Evolutionary conservation across 129 eudicot species (phyloP).

Genomic region (Escallonia herrerae): DNA sequence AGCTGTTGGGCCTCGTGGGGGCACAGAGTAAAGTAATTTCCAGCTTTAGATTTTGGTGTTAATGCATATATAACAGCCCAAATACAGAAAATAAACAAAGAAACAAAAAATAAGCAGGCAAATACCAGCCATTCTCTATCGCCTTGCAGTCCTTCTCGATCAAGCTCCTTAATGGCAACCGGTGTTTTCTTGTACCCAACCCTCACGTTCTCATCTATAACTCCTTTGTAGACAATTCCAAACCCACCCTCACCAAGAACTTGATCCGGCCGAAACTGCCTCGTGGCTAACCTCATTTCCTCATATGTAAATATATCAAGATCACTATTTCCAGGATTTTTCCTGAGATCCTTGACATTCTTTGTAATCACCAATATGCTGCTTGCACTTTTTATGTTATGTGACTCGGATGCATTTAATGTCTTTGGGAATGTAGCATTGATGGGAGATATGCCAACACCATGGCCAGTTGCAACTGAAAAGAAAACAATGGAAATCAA

Average conservation of each 20-base stretch:
- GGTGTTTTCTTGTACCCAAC: conserved; percentile 52
- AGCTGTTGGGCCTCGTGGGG: no score
- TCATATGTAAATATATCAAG: conserved; percentile 83
- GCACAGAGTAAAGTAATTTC: no score
- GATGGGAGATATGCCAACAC: no score
- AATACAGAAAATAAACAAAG: neutral
- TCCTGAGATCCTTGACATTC: conserved; percentile 66
- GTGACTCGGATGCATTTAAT: no score
- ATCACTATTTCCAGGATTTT: conserved; percentile 70
- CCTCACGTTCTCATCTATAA: conserved; percentile 75
- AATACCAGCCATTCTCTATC: conserved; percentile 98
- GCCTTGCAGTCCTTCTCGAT: conserved; percentile 87
- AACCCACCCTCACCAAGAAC: conserved; percentile 97
- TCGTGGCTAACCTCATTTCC: conserved; percentile 87
- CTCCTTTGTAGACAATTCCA: conserved; percentile 90
- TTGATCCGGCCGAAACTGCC: conserved; percentile 70
- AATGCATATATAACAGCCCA: no score
- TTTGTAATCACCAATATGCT: conserved; percentile 51
- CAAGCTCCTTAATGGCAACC: conserved; percentile 93
- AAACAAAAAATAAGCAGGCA: conserved; percentile 2
- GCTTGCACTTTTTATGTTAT: conserved; percentile 13
- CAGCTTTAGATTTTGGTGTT: no score
- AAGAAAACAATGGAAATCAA: no score
- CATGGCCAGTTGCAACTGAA: no score
- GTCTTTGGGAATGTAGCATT: no score